These are phyloP conservation scores for Beauveria caledonica DNA, from an alignment of 2,329 filamentous ascomycete genomes.

Conservation along the genomic window DNA sequence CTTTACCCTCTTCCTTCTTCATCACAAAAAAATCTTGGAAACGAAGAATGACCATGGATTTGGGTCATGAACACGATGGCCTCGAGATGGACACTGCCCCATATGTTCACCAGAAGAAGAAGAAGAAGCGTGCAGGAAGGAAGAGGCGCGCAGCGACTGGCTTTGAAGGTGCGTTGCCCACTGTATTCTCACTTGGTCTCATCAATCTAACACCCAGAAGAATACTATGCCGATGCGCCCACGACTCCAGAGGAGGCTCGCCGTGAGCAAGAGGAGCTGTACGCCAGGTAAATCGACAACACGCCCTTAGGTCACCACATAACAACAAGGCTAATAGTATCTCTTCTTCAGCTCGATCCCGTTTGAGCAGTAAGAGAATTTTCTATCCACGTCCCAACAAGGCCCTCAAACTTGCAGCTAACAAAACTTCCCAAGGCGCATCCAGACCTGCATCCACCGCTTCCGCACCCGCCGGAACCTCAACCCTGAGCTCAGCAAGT, in stretches of 20 bases:
- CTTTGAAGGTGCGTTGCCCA: conserved; percentile 3
- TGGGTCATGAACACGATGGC: not conserved
- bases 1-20: not conserved
- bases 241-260: conserved; percentile 61
- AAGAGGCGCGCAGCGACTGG: not conserved
- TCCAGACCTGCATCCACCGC: conserved; percentile 76
- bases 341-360: not conserved
- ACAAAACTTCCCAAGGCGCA: conserved; percentile 46
- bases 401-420: not conserved
- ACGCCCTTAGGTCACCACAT: not conserved
- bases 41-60: not conserved
- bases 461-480: conserved; percentile 73
- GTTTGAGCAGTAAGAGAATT: not conserved
- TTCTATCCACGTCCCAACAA: not conserved
- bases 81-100: not conserved
- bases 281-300: conserved; percentile 45
- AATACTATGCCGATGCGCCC: conserved; percentile 73
- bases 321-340: not conserved
- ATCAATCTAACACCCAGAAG: conserved; percentile 23
- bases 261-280: conserved; percentile 57
- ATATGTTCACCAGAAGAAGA: not conserved
- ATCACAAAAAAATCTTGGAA: not conserved
- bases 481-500: conserved; percentile 46
- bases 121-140: not conserved
- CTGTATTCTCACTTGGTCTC: not conserved